Evolutionary conservation across 176 grass and related monocot species (phyloP), one percentile per base, ranked within the genome.

Genomic region (Aegilops tauschii): DNA sequence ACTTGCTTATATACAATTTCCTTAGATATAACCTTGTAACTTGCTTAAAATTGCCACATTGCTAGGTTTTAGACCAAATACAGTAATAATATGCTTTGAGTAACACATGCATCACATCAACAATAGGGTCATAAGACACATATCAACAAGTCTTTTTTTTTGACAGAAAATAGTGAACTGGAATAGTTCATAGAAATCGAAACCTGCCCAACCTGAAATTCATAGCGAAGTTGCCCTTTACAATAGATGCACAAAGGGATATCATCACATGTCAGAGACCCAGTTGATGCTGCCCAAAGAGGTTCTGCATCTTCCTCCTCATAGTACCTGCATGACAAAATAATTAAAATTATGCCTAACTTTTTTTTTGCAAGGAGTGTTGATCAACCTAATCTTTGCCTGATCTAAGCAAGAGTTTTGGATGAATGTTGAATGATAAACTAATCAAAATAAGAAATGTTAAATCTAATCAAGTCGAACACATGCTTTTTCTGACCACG

Each of bases 281-380:
- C 93, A 77, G 85, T 73, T 65, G 84, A 96, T 75, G 87, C 71
- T 20, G 92, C 86, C 93, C 96, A 96, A 16, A 98, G 85, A 83
- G 96, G 93, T 88, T 93, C 91, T 27, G 88, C 93, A 56, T 79
- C 88, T 83, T 65, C 18, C 76, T 94, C 76, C 83, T 79, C 71
- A 83, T 88, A 96, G 71, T 96, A 98, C 82, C 93, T 98, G 79
- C 39, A 65, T 79, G 86, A 81, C 64, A 82, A 68, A 28, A 21
- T 17, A 79, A 74, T n/a, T 40, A 32, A 88, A 82, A 63, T 9
- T 27, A 45, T 45, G 39, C 11, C 21, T 73, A 45, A 3, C 2
- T 4, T 42, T 18, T 0, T 18, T 44, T 27, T 73, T 44, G n/a
- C 69, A 44, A 45, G 34, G 70, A 73, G n/a, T 45, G n/a, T 5